Evolutionary conservation across 306 rosid genomes (phyloP).

Genomic region (Pyrus communis): DNA sequence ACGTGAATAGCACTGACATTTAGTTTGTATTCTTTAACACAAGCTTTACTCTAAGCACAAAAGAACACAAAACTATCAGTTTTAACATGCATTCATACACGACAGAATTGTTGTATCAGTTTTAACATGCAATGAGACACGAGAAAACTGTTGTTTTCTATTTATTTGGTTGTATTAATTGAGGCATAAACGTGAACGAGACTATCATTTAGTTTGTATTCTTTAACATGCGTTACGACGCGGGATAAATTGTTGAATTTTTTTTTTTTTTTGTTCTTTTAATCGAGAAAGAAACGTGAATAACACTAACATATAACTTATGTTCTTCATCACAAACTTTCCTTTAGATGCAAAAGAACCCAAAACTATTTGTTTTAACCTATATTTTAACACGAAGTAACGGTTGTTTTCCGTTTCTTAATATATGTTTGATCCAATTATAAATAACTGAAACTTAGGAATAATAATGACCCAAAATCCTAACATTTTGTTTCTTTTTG

Average conservation of each 20-base stretch:
- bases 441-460: background rate
- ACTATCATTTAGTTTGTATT: background rate
- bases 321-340: background rate
- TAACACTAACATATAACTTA: background rate
- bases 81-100: background rate
- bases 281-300: background rate
- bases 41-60: background rate
- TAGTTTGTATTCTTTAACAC: background rate
- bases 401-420: background rate
- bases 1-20: background rate
- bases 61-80: background rate
- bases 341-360: background rate
- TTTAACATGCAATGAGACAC: background rate
- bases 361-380: background rate
- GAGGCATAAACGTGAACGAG: background rate
- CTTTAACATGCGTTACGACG: background rate
- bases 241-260: background rate
- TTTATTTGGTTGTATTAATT: background rate
- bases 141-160: background rate
- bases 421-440: background rate
- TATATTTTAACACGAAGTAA: background rate
- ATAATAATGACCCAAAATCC: background rate
- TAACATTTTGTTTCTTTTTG: background rate
- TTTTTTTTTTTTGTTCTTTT: background rate
- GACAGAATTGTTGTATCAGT: background rate